phyloP scores from a whole-genome alignment of 1,139 yeast species.

The Debaryomyces udenii region DNA sequence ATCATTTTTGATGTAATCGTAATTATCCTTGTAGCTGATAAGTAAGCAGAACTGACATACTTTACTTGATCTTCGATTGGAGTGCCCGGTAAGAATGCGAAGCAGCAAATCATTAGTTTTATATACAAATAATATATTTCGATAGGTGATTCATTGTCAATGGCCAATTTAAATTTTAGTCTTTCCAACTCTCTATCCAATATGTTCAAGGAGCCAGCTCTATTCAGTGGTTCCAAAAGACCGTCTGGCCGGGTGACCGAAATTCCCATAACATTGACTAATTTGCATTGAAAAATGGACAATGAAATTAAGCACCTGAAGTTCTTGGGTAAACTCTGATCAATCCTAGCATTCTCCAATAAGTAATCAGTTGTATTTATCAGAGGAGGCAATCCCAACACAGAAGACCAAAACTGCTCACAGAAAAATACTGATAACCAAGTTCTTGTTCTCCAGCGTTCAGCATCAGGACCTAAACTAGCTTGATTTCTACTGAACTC shows the following conservation, averaged over 20 bases:
- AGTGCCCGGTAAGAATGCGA: conserved; percentile 89
- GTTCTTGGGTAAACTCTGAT: conserved; percentile 65
- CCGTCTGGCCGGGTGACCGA: conserved; percentile 92
- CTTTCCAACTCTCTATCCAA: conserved; percentile 79
- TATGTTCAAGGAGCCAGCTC: conserved; percentile 77
- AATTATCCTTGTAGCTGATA: conserved; percentile 78
- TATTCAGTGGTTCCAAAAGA: conserved; percentile 76
- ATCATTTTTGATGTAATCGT: conserved; percentile 76
- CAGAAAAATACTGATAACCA: conserved; percentile 89
- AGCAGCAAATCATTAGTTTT: conserved; percentile 80
- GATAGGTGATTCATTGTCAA: conserved; percentile 65
- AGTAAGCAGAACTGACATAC: conserved; percentile 80
- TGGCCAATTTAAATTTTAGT: conserved; percentile 61
- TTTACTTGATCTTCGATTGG: conserved; percentile 87
- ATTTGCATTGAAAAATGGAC: conserved; percentile 81
- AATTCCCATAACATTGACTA: conserved; percentile 85
- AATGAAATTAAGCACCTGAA: conserved; percentile 74
- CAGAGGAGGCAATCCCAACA: conserved; percentile 85
- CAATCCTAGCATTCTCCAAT: conserved; percentile 76
- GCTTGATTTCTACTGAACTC: conserved; percentile 92
- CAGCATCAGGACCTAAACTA: conserved; percentile 81
- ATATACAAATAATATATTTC: conserved; percentile 81
- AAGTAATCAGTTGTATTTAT: conserved; percentile 78
- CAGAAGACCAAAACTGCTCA: conserved; percentile 91
- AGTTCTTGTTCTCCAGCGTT: conserved; percentile 90